Evolutionary conservation across 2,329 filamentous ascomycete species (phyloP), one percentile per base, ranked within the genome.

Genomic region (Fusarium beomiforme): DNA sequence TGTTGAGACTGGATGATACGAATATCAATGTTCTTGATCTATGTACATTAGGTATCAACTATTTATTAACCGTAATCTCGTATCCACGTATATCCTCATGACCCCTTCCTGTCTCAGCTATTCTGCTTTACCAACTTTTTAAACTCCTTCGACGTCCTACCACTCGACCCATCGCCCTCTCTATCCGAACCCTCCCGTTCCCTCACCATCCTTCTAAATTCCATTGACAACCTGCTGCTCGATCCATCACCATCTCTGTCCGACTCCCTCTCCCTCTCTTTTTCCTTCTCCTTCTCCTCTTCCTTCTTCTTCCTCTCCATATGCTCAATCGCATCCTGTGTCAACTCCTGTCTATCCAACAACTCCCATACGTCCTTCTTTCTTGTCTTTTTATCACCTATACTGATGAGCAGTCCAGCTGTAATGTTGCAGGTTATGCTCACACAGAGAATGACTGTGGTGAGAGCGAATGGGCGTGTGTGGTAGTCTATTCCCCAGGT

Each of bases 291-390:
- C 26, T 75, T 69, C 21, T 76, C 72, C 13, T 75, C 67, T 54
- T 76, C 75, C 33, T 78, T 73, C 60, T 76, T 71, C 76, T 85
- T 84, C 70, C 85, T 85, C 73, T 83, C 81, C 63, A 85, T 80
- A 57, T 85, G 84, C 64, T 84, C 82, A 56, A 86, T 87, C 12
- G 86, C 86, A 59, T 88, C 83, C 34, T 84, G 78, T 53, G 93
- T 97, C 60, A 97, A 80, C 70, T 93, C 89, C 78, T 96, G 93
- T 33, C 93, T 85, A 75, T 92, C 89, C 81, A 96, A 88, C 46
- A 91, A 87, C 76, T 95, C 91, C 24, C 94, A 85, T 0, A 97
- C 92, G 43, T 97, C 93, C 87, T 94, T 95, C 86, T 97, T 97
- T 54, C 93, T 85, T 4, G 93, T 94, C 69, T 87, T 88, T 23